Base-by-base conservation (phyloP, 179 eudicot genomes). In the Beta lomatogona region DNA sequence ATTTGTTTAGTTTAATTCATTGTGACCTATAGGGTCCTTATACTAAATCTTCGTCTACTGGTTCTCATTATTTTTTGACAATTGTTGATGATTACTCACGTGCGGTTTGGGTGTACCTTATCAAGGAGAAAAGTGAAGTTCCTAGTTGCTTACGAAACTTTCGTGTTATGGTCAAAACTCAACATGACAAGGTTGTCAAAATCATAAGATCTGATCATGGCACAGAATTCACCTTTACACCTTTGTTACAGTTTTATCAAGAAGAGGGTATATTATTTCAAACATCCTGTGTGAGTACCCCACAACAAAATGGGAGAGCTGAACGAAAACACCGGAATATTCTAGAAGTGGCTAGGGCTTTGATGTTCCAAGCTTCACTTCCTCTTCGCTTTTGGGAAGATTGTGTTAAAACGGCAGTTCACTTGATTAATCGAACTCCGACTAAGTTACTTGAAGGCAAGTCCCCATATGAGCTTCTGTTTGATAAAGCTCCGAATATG, bases 21-120 rank as follows among this genome's bases (percentile, higher is more conserved):
- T 73, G 73, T 65, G 83, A 80, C 64, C 2, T 80, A 2, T 80
- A 73, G 78, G 78, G 73, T 0, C 45, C 73, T 0, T 74, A 57
- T 64, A 36, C 16, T 0, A 28, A 55, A 9, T 0, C 36, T 1
- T 9, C 46, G 1, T 52, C 15, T 36, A 6, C 44, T 52, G 55
- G 64, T 1, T n/a, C 59, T 8, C 58, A 31, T 45, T 73, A 61
- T 52, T 80, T 80, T 19, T 11, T 80, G 0, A 74, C 83, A 3
- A 48, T 80, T 45, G 73, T 78, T 31, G 73, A 78, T 54, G 81
- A 78, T 67, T 5, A 15, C 1, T 46, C 48, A 0, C 28, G 63
- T 4, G 52, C 64, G 1, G 59, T 63, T 10, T 63, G 71, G 77
- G 65, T 31, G 0, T 64, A 61, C 41, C 4, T 73, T 1, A 14